Evolutionary conservation across 2,329 filamentous ascomycete genomes (phyloP), one percentile per base, ranked within the genome.

Genomic region (Reticulascus tulasneorum): DNA sequence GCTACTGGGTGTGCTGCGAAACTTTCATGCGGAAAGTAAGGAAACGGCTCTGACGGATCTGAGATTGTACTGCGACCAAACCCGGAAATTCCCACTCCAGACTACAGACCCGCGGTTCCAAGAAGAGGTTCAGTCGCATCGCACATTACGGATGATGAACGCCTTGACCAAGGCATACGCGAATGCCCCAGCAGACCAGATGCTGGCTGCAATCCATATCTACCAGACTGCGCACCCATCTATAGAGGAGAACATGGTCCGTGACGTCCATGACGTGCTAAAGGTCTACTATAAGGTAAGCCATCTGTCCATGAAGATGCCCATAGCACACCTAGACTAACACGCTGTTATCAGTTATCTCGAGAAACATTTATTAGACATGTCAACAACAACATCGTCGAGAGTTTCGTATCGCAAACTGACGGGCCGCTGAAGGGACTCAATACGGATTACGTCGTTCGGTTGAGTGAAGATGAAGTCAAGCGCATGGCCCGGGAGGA

Each of bases 221-320:
- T n/a, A n/a, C n/a, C n/a, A n/a, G n/a, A 36, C 45, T 13, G 23
- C 48, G 9, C 52, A 56, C n/a, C 41, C 39, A 11, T 42, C 40
- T 3, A 38, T 34, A 2, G 42, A 41, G 3, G 42, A 51, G 7
- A 62, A 58, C 23, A 59, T 55, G 33, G 37, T 52, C 9, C 27
- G 56, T 6, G 56, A 60, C 12, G 53, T 64, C 0, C 59, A 64
- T 20, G 60, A 63, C 21, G 41, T 60, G 2, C 44, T 63, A 9
- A 60, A 56, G 21, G 56, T 57, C 0, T 64, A 64, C 13, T 64
- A 64, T 25, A 46, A 62, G 47, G 58, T 61, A 50, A 21, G 46
- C 5, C 20, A 12, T 7, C 17, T 8, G 4, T 25, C 13, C 6
- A 0, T 6, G 3, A n/a, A n/a, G 9, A 19, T 4, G 9, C 4